Evolutionary conservation across 1,139 yeast species (phyloP), one percentile per base, ranked within the genome.

Genomic region (Hanseniaspora gamundiae): DNA sequence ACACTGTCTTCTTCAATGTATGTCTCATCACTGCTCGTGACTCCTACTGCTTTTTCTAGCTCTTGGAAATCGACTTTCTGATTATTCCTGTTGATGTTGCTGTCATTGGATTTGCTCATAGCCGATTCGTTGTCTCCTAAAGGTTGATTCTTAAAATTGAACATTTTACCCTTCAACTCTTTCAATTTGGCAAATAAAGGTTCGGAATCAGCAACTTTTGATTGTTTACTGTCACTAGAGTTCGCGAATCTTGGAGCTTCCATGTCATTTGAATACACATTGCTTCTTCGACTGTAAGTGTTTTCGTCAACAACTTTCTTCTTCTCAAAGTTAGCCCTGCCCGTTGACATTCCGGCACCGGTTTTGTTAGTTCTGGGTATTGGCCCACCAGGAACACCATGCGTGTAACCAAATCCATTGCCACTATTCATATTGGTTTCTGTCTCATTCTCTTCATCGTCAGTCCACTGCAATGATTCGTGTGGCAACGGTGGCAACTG

Each of bases 401-500:
- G 36, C 21, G 21, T n/a, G 24, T 30, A 16, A 4, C 35, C 31
- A 33, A 24, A 29, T 8, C 40, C 10, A 14, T 42, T 33, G 20
- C 26, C 29, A 9, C 19, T 40, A 13, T 38, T 43, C n/a, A 41
- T 35, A 24, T 16, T 36, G 26, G 16, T 22, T 19, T 26, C 43
- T 22, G 10, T 48, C 45, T 4, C 59, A 58, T 7, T 28, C 10
- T 39, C 21, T 16, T 44, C 20, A 19, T 33, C 38, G 3, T 35
- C 16, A 13, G 22, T 41, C 35, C 27, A 26, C 17, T 30, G 30
- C 14, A 20, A 31, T 14, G 38, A n/a, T 14, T 51, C 57, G 8
- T 61, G 61, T 2, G 70, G 70, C 42, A 55, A 47, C 7, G 67
- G 60, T 41, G 71, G 69, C 24, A 70, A 58, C 38, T 66, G 60